phyloP scores from a whole-genome alignment of 139 green algal genomes.

The Chlamydomonas urium region DNA sequence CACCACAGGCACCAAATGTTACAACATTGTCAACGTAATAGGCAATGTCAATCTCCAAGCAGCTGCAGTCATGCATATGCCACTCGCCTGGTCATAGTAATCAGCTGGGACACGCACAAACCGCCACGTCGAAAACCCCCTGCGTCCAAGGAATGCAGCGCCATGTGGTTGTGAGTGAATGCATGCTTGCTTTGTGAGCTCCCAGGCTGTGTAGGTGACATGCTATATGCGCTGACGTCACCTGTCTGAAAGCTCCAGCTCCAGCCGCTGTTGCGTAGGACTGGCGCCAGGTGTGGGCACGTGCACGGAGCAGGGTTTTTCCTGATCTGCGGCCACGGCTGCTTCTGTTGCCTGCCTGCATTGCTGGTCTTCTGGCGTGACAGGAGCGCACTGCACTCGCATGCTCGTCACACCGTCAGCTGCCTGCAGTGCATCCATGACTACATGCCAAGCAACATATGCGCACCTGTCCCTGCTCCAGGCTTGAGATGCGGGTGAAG shows the following conservation, averaged over 20 bases:
- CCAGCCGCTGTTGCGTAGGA: conserved; percentile 35
- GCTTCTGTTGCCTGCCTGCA: not conserved
- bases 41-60: not conserved
- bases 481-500: too few relatives aligned
- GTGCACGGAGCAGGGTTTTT: not conserved
- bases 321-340: not conserved
- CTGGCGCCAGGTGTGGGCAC: conserved; percentile 22
- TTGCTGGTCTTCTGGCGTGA: not conserved
- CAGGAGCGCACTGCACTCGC: not conserved
- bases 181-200: too few relatives aligned
- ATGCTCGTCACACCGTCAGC: not conserved
- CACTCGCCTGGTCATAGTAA: conserved; percentile 73
- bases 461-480: not conserved
- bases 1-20: not conserved
- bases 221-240: too few relatives aligned
- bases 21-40: not conserved
- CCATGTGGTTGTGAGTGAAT: too few relatives aligned
- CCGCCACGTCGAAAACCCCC: conserved; percentile 33
- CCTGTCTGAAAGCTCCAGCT: conserved; percentile 39
- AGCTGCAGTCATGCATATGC: not conserved
- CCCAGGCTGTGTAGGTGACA: too few relatives aligned
- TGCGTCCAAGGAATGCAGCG: too few relatives aligned
- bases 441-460: not conserved
- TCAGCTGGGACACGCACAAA: conserved; percentile 73
- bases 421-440: not conserved